Evolutionary conservation across 2,329 filamentous ascomycete genomes (phyloP), one percentile per base, ranked within the genome.

Genomic region (Aspergillus flavus): DNA sequence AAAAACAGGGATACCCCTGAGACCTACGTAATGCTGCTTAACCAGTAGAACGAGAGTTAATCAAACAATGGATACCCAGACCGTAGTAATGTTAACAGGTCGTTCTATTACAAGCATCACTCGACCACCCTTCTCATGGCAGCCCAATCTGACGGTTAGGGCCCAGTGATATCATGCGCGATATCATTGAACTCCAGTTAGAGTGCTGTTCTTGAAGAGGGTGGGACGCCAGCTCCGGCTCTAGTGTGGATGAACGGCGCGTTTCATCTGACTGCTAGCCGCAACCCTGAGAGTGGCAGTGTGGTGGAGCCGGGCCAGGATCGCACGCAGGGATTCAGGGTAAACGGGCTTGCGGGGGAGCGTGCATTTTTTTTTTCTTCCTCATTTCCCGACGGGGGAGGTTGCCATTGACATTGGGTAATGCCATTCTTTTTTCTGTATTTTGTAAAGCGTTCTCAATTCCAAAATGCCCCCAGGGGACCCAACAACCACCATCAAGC

Each of bases 221-320:
- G 46, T 50, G 45, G 45, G 23, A 26, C 45, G 23, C 21, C 23
- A 28, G 21, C 10, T 23, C 21, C 56, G 41, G 26, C 16, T 32
- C n/a, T 36, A 58, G 45, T 52, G 30, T 59, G 34, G 5, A 14
- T 60, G 64, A 59, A 54, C 68, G 63, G 68, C 65, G 65, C 68
- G 74, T 76, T 76, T 76, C 74, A 76, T 64, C 64, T 68, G 57
- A 48, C 58, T 59, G 61, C 66, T 76, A 75, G 74, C 68, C 67
- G 70, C 64, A 67, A 73, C 66, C 71, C 72, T 73, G 71, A 71
- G 57, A 64, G 71, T 72, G 71, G 72, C 68, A 74, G 70, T 72
- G 70, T 69, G 58, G 69, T 71, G 72, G 69, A 65, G 65, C 41
- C 48, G 48, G 21, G n/a, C 66, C 67, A 74, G 72, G 71, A 74